A percentile compares a stretch with the other conserved stretches of the same genome.
These are phyloP conservation scores for Strigomonas galati DNA, from an alignment of 208 protist species.

Conservation along the genomic window DNA sequence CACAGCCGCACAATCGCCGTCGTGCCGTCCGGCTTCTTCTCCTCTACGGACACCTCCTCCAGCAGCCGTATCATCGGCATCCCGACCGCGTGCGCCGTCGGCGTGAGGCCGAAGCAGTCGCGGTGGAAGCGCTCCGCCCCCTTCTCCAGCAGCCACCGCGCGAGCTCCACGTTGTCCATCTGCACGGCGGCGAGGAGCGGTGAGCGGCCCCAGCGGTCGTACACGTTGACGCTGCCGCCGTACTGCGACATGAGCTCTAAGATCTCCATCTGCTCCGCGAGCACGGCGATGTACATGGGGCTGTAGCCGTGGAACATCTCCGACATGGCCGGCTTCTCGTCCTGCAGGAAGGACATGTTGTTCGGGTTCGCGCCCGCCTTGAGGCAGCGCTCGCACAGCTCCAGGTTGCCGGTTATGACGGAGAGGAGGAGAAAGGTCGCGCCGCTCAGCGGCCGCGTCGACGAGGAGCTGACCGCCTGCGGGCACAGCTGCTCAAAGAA, in stretches of 20 bases:
- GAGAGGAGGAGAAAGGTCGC: constrained; percentile 77
- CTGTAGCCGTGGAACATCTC: constrained; percentile 89
- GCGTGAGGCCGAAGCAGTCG: constrained; percentile 45
- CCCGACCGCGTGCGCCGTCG: constrained; percentile 21
- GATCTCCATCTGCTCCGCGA: constrained; percentile 68
- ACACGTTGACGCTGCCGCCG: constrained; percentile 77
- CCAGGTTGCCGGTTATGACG: constrained; percentile 69
- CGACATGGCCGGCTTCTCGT: constrained; percentile 42
- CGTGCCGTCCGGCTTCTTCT: neutral
- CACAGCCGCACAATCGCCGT: constrained; percentile 2
- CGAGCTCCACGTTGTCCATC: constrained; percentile 60
- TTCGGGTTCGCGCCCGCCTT: constrained; percentile 84
- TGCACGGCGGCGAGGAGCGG: constrained; percentile 78
- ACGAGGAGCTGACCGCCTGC: constrained; percentile 34
- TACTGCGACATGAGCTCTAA: constrained; percentile 56
- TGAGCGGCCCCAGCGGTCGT: constrained; percentile 86
- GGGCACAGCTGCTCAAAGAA: constrained; percentile 75
- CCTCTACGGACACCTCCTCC: neutral
- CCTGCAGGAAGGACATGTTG: constrained; percentile 73
- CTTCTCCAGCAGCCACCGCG: constrained; percentile 72
- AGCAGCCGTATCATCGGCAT: neutral
- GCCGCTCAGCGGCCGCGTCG: constrained; percentile 37
- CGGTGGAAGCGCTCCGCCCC: constrained; percentile 73
- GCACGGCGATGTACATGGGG: constrained; percentile 79
- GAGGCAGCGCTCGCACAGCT: constrained; percentile 63